These are phyloP conservation scores for Pseudogymnoascus sp. DNA, from an alignment of 2,329 filamentous ascomycete species.

Conservation along the genomic window DNA sequence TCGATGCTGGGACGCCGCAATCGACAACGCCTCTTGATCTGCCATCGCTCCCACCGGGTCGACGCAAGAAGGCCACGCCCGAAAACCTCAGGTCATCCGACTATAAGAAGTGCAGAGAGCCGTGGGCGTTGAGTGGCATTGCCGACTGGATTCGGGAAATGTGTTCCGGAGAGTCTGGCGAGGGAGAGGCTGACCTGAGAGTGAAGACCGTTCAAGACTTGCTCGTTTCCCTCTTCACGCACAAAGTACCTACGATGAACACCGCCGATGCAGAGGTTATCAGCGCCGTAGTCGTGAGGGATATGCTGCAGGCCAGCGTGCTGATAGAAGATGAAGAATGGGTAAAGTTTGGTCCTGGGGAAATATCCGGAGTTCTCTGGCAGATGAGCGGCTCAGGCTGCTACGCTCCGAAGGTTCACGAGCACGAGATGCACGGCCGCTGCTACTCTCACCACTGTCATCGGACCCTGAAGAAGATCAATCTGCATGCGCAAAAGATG, in stretches of 20 bases:
- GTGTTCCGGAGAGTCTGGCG: conserved; percentile 45
- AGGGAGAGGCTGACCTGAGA: conserved; percentile 82
- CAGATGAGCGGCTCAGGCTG: conserved; percentile 88
- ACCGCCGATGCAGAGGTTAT: conserved; percentile 90
- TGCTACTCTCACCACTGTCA: conserved; percentile 95
- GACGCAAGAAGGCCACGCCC: conserved; percentile 76
- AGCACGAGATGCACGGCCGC: conserved; percentile 54
- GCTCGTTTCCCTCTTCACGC: conserved; percentile 78
- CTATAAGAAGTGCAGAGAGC: conserved; percentile 76
- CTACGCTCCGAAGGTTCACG: conserved; percentile 77
- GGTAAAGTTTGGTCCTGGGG: conserved; percentile 81
- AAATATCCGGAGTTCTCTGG: conserved; percentile 82
- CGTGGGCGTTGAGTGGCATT: conserved; percentile 88
- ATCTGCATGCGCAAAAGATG: conserved; percentile 64
- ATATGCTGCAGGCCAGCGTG: conserved; percentile 72
- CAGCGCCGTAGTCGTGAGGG: conserved; percentile 65
- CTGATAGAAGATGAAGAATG: conserved; percentile 89
- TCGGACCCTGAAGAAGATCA: conserved; percentile 88
- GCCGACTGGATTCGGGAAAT: conserved; percentile 79
- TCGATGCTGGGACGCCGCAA: conserved; percentile 44
- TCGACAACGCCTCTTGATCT: conserved; percentile 65
- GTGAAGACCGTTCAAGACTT: conserved; percentile 80
- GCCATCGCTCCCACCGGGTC: conserved; percentile 70
- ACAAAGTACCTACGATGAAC: conserved; percentile 97
- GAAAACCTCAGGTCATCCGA: conserved; percentile 73